phyloP scores from a whole-genome alignment of 345 rosid species.

The Populus davidiana region DNA sequence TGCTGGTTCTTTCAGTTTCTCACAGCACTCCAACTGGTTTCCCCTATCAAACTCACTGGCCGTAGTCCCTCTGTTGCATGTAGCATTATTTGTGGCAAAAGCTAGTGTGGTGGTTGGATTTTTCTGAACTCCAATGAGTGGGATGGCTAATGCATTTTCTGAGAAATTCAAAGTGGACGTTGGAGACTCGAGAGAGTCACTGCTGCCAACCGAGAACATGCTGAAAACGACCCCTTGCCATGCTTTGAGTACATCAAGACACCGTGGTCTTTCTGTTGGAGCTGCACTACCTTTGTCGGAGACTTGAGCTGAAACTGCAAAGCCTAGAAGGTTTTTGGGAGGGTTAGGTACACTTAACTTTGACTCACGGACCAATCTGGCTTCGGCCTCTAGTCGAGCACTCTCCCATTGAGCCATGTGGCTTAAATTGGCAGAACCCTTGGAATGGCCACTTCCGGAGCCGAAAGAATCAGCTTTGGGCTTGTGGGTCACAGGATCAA shows the following conservation, averaged over 20 bases:
- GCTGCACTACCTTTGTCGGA: not conserved
- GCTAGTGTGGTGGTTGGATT: not conserved
- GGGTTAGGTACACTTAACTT: not conserved
- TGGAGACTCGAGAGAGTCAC: conserved; percentile 33
- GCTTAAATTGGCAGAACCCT: conserved; percentile 11
- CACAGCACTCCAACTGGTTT: conserved; percentile 7
- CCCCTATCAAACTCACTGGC: not conserved
- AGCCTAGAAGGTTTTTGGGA: conserved; percentile 5
- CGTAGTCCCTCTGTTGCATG: not conserved
- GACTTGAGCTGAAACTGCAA: not conserved
- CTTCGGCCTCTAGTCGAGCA: conserved; percentile 36
- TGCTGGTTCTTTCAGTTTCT: conserved; percentile 4
- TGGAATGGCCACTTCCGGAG: not conserved
- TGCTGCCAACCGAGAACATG: conserved; percentile 17
- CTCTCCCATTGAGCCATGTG: conserved; percentile 46
- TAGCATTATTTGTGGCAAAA: not conserved
- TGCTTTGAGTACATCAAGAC: conserved; percentile 47
- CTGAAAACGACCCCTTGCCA: conserved; percentile 39
- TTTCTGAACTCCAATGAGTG: conserved; percentile 1
- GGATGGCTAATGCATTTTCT: conserved; percentile 7
- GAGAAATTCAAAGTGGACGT: conserved; percentile 28
- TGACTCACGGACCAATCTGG: conserved; percentile 21
- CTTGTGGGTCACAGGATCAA: conserved; percentile 6
- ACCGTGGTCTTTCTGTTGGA: conserved; percentile 25
- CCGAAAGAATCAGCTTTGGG: conserved; percentile 7